phyloP scores from a whole-genome alignment of 1,284 basidiomycete species.

The Ustilago lituana region DNA sequence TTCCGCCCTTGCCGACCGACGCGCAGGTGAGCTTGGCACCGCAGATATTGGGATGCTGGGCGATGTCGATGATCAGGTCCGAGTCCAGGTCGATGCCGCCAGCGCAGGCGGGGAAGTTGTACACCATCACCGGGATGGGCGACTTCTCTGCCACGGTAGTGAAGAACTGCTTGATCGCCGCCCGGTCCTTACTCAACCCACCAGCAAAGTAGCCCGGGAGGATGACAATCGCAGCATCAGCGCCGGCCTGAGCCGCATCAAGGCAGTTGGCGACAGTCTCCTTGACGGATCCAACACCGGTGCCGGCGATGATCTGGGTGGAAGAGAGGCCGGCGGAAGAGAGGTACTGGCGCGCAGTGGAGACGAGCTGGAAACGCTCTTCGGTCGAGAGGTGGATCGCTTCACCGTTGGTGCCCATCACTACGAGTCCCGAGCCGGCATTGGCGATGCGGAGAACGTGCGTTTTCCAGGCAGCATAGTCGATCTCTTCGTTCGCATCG shows the following conservation, averaged over 20 bases:
- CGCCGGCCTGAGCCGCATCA: conserved; percentile 81
- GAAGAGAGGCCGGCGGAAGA: conserved; percentile 74
- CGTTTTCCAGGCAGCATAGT: conserved; percentile 77
- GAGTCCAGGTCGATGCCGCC: conserved; percentile 86
- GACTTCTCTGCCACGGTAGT: conserved; percentile 79
- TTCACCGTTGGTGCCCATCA: conserved; percentile 82
- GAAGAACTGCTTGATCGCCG: conserved; percentile 82
- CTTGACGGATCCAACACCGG: conserved; percentile 81
- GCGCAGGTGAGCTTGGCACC: conserved; percentile 88
- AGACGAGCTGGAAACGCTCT: conserved; percentile 78
- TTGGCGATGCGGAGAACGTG: conserved; percentile 78
- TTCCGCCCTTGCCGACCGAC: conserved; percentile 86
- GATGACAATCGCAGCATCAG: conserved; percentile 86
- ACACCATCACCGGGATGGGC: conserved; percentile 86
- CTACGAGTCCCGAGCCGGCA: conserved; percentile 79
- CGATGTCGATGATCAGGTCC: conserved; percentile 82
- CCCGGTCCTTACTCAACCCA: conserved; percentile 72
- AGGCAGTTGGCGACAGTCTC: conserved; percentile 79
- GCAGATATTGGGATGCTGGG: conserved; percentile 83
- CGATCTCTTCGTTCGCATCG: conserved; percentile 80
- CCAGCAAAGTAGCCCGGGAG: conserved; percentile 84
- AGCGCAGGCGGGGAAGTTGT: conserved; percentile 80
- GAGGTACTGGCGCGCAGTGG: conserved; percentile 76
- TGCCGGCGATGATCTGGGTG: conserved; percentile 81
- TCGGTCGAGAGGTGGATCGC: conserved; percentile 80